A percentile compares a stretch with the other conserved stretches of the same genome.
Conservation (phyloP, 306 rosid species). For the Medicago ruthenica region DNA sequence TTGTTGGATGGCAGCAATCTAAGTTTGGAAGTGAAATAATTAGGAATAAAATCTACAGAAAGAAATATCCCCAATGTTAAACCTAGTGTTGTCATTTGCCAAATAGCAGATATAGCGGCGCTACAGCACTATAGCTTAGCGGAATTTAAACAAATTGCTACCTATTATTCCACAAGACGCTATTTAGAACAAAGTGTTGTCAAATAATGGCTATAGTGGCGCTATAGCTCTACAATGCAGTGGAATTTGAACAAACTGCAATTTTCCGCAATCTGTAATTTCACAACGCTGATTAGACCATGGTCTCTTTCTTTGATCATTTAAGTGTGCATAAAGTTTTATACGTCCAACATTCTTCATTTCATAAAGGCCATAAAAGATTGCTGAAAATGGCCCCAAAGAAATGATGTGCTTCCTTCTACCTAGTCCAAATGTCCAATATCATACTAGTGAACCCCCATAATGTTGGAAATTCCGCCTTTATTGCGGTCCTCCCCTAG, state of each 20-base stretch:
- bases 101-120: not conserved
- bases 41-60: too few species aligned
- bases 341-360: not conserved
- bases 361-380: not conserved
- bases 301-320: constrained; percentile 16
- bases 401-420: too few species aligned
- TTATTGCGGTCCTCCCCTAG: too few species aligned
- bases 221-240: not conserved
- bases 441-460: too few species aligned
- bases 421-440: too few species aligned
- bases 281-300: not conserved
- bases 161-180: not conserved
- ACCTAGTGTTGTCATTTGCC: too few species aligned
- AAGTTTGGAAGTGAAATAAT: constrained; percentile 4
- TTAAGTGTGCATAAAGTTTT: not conserved
- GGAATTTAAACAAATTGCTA: too few species aligned
- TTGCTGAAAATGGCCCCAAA: too few species aligned
- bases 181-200: not conserved
- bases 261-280: not conserved
- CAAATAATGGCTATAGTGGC: not conserved
- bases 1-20: not conserved
- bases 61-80: too few species aligned
- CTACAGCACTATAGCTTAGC: not conserved
- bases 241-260: not conserved
- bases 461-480: too few species aligned